Percentiles rank a stretch among this genome's conserved stretches.
phyloP scores from a whole-genome alignment of 345 rosid genomes.

The Trapa bicornis region DNA sequence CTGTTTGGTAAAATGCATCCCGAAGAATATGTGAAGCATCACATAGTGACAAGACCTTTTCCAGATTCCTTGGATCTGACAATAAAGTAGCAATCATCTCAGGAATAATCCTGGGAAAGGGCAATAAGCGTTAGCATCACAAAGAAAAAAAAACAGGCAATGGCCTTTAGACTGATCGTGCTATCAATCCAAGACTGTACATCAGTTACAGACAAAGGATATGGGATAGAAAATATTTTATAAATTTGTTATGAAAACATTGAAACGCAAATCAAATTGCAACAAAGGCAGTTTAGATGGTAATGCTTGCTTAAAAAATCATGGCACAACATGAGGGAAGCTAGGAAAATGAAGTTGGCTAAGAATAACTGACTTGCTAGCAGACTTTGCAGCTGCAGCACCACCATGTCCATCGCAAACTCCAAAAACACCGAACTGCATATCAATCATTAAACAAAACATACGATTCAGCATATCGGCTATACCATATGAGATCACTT shows the following conservation, averaged over 20 bases:
- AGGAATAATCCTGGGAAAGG: conserved; percentile 54
- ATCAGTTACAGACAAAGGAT: background rate
- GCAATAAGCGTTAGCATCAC: background rate
- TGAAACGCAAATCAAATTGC: background rate
- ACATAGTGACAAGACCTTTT: conserved; percentile 47
- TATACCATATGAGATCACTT: background rate
- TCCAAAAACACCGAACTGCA: conserved; percentile 91
- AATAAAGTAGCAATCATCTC: conserved; percentile 60
- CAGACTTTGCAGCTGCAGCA: conserved; percentile 73
- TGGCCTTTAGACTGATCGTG: background rate
- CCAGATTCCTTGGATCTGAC: conserved; percentile 54
- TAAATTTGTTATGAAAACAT: background rate
- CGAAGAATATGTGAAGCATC: conserved; percentile 84
- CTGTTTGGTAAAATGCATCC: conserved; percentile 67
- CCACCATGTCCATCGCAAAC: conserved; percentile 99
- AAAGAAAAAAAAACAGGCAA: background rate
- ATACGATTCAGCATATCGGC: background rate
- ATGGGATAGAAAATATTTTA: background rate
- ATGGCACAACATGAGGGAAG: conserved; percentile 3
- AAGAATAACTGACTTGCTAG: conserved; percentile 66
- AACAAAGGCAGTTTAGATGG: background rate
- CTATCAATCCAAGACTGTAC: background rate
- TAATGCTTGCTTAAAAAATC: background rate
- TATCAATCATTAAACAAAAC: conserved; percentile 4
- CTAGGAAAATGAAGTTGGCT: conserved; percentile 11